These are phyloP conservation scores for Lentinula lateritia DNA, from an alignment of 768 basidiomycete species.

Conservation along the genomic window DNA sequence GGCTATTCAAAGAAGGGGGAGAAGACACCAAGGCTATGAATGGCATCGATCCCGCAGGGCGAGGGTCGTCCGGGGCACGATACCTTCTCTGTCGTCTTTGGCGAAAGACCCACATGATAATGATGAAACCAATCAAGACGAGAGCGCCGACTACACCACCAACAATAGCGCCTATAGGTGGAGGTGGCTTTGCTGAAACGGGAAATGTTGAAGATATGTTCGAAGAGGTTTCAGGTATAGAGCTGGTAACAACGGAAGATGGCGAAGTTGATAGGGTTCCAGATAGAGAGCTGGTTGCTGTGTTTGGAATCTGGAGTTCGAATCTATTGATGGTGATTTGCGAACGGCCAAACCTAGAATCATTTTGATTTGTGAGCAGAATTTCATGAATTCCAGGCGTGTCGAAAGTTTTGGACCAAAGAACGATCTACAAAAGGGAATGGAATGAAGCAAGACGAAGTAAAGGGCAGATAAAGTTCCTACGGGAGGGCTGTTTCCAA, in stretches of 20 bases:
- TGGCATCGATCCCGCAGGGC: too few species aligned
- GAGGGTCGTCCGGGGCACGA: background rate
- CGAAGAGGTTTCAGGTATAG: too few species aligned
- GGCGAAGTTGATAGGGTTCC: background rate
- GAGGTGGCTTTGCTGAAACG: background rate
- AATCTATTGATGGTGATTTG: constrained; percentile 23
- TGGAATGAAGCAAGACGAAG: background rate
- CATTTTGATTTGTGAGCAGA: constrained; percentile 20
- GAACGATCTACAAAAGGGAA: constrained; percentile 13
- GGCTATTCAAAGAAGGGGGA: background rate
- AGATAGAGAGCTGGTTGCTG: background rate
- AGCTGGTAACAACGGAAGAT: background rate
- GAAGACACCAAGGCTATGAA: background rate
- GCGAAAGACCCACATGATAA: constrained; percentile 17
- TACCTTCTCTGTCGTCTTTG: constrained; percentile 3
- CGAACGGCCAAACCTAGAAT: constrained; percentile 20
- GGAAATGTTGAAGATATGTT: background rate
- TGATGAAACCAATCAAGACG: constrained; percentile 20
- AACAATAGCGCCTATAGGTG: constrained; percentile 26
- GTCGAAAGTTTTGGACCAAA: constrained; percentile 17
- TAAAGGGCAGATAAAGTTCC: background rate
- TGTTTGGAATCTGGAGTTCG: constrained; percentile 15
- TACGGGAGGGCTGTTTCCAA: constrained; percentile 25
- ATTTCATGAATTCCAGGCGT: constrained; percentile 21
- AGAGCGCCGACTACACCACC: constrained; percentile 37